These are phyloP conservation scores for Whalleya microplaca DNA, from an alignment of 2,329 filamentous ascomycete species.

Conservation along the genomic window DNA sequence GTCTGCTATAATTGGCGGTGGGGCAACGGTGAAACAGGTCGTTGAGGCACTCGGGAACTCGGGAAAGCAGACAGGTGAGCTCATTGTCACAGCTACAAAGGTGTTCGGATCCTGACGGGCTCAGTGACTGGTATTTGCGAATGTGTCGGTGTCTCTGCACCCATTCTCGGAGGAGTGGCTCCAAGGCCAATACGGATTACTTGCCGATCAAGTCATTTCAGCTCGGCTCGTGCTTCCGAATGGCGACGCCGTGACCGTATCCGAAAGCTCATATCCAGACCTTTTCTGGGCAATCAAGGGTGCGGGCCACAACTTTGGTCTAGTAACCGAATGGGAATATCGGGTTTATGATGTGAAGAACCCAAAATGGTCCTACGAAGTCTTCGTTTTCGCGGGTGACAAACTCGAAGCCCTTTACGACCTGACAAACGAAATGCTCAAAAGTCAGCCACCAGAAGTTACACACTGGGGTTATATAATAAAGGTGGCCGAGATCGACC, in stretches of 20 bases:
- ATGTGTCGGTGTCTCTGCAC: constrained; percentile 53
- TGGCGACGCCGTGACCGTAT: constrained; percentile 23
- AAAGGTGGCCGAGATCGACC: constrained; percentile 17
- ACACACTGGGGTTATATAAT: constrained; percentile 26
- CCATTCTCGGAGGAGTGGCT: constrained; percentile 48
- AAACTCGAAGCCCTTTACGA: constrained; percentile 24
- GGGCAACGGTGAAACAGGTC: constrained; percentile 34
- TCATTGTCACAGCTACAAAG: too few relatives aligned
- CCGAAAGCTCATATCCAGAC: constrained; percentile 32
- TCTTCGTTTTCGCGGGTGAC: constrained; percentile 25
- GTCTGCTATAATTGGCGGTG: constrained; percentile 38
- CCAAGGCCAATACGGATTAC: constrained; percentile 29
- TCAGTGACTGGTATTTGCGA: constrained; percentile 55
- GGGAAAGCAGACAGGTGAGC: constrained; percentile 35
- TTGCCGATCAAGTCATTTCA: constrained; percentile 26
- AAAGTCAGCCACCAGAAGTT: constrained; percentile 20
- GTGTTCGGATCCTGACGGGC: too few relatives aligned
- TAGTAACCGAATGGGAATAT: constrained; percentile 24
- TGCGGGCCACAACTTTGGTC: constrained; percentile 29
- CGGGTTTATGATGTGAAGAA: constrained; percentile 14
- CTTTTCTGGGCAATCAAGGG: constrained; percentile 29
- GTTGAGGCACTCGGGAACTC: constrained; percentile 30
- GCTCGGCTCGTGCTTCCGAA: constrained; percentile 12
- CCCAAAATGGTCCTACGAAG: constrained; percentile 25
- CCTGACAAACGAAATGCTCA: constrained; percentile 13